Percentiles rank a stretch among this genome's conserved stretches.
phyloP scores from a whole-genome alignment of 805 yeast species.

The Lipomyces starkeyi region DNA sequence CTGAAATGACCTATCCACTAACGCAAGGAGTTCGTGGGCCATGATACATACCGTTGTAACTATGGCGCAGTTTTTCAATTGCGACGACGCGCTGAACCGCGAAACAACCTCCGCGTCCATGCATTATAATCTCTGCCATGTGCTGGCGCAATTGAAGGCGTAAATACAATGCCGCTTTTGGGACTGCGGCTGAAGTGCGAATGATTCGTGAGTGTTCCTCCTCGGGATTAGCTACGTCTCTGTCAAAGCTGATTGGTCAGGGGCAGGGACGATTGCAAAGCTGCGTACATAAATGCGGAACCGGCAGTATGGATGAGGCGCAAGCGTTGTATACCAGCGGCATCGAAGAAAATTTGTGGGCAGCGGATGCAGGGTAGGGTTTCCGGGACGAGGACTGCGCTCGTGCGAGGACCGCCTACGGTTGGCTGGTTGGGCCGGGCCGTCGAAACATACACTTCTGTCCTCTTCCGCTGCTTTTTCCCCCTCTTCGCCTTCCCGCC shows the following conservation, averaged over 20 bases:
- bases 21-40: too few relatives aligned
- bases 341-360: background rate
- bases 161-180: background rate
- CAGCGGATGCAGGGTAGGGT: background rate
- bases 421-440: constrained; percentile 4
- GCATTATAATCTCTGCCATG: too few relatives aligned
- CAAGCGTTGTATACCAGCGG: background rate
- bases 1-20: too few relatives aligned
- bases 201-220: background rate
- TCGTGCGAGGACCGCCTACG: background rate
- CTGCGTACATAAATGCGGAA: background rate
- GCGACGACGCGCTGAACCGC: too few relatives aligned
- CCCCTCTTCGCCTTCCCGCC: constrained; percentile 9
- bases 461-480: constrained; percentile 7
- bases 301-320: background rate
- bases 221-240: background rate
- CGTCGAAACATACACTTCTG: constrained; percentile 6
- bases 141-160: too few relatives aligned
- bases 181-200: background rate
- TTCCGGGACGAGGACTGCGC: background rate
- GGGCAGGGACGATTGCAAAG: background rate
- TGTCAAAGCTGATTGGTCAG: background rate
- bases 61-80: too few relatives aligned
- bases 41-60: too few relatives aligned
- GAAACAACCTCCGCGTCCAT: too few relatives aligned